A percentile compares a stretch with the other conserved stretches of the same genome.
Evolutionary conservation across 441 rosid species (phyloP).

Genomic region (Pelargonium myrrhifolium): DNA sequence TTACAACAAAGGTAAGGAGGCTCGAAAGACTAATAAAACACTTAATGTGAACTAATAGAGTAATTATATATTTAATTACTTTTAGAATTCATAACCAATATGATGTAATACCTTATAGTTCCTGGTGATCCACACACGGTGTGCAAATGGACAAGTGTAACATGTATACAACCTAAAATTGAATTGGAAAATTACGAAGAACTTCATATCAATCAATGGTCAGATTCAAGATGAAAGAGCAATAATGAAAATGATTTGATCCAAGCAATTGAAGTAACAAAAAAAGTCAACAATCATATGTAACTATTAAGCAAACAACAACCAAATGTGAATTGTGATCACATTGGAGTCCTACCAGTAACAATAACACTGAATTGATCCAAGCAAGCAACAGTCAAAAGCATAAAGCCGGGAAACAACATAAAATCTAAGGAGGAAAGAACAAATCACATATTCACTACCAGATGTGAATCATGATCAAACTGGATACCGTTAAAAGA

Average conservation of each 20-base stretch:
- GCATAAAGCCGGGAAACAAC: no score
- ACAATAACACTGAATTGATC: neutral
- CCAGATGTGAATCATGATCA: no score
- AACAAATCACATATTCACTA: no score
- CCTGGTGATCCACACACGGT: constrained; percentile 76
- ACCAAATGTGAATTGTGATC: no score
- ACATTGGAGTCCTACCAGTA: no score
- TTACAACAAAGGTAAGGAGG: no score
- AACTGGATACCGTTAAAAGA: neutral
- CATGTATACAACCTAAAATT: constrained; percentile 67
- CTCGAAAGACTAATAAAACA: no score
- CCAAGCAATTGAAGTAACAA: neutral
- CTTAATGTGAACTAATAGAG: no score
- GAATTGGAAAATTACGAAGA: no score
- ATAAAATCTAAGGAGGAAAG: no score
- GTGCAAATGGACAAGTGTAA: constrained; percentile 66
- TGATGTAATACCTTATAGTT: constrained; percentile 52
- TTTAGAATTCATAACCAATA: neutral
- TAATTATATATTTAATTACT: no score
- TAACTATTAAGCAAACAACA: neutral
- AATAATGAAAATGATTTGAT: neutral
- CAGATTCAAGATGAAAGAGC: neutral
- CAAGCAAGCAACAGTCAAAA: neutral
- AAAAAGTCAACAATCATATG: neutral
- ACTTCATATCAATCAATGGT: no score